Evolutionary conservation across 2,329 filamentous ascomycete genomes (phyloP).

Genomic region (Proliferodiscus dingleyae): DNA sequence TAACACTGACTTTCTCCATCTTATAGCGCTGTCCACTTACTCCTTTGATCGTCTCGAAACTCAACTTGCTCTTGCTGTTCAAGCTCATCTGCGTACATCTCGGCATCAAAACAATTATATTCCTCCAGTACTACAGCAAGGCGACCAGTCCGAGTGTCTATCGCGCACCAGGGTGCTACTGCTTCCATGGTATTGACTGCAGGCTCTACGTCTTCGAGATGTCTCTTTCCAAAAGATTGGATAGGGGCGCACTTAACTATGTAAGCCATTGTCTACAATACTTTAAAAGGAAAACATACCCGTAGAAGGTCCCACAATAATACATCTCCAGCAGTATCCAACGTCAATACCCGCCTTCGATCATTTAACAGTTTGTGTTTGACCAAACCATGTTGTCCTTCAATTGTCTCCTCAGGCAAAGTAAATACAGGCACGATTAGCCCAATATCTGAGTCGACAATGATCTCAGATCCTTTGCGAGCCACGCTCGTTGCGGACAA

Average conservation of each 20-base stretch:
- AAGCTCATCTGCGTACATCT: slow-evolving; percentile 92
- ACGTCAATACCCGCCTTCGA: slow-evolving; percentile 77
- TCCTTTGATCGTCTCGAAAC: slow-evolving; percentile 90
- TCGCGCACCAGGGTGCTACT: slow-evolving; percentile 92
- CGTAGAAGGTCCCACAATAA: slow-evolving; percentile 90
- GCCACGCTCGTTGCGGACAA: slow-evolving; percentile 41
- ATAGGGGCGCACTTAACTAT: slow-evolving; percentile 71
- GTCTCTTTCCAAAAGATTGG: slow-evolving; percentile 86
- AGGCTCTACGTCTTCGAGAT: slow-evolving; percentile 86
- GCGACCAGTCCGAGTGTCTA: slow-evolving; percentile 88
- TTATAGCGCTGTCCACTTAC: slow-evolving; percentile 45
- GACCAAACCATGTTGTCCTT: slow-evolving; percentile 90
- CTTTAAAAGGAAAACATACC: slow-evolving; percentile 42
- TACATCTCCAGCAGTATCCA: slow-evolving; percentile 93
- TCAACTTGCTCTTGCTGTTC: slow-evolving; percentile 67
- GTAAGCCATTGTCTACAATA: slow-evolving; percentile 22
- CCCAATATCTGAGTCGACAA: slow-evolving; percentile 44
- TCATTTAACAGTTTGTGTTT: slow-evolving; percentile 93
- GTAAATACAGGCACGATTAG: slow-evolving; percentile 60
- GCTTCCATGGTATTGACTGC: slow-evolving; percentile 83
- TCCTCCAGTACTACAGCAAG: slow-evolving; percentile 88
- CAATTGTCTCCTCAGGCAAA: slow-evolving; percentile 74
- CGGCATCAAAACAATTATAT: slow-evolving; percentile 94
- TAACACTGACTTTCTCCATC: background rate
- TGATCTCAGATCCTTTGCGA: slow-evolving; percentile 55